Evolutionary conservation across 2,329 filamentous ascomycete genomes (phyloP), one percentile per base, ranked within the genome.

Genomic region (Fusarium sp.): DNA sequence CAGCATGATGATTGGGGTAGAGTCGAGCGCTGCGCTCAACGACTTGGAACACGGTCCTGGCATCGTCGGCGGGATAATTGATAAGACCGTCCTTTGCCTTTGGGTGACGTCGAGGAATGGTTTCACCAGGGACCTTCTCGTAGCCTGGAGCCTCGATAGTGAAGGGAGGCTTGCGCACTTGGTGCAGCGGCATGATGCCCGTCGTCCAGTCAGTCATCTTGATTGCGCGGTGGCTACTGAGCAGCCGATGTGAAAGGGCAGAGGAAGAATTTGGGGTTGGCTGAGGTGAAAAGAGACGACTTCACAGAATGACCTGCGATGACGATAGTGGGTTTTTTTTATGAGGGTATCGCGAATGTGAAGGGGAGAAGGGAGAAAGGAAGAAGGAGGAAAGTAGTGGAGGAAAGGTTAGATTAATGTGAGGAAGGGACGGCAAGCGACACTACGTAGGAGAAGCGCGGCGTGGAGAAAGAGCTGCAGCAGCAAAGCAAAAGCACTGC

Each of bases 31-130:
- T 88, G 68, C 87, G 84, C 71, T 84, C 84, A 70, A 96, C 80
- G 64, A 96, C 85, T 70, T 96, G 91, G 78, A 87, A 95, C 68
- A 92, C 84, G 50, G 92, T 97, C 66, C 83, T 79, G 73, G 94
- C 83, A 63, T 88, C 89, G 36, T 88, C 83, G 49, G 86, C 81
- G 4, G 91, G 91, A 9, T 80, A 84, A 50, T 82, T 80, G 61
- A 86, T 78, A 55, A 96, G 86, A 47, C 83, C 86, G 68, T 96
- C 83, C 74, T 90, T 91, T 62, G 89, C 86, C 56, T 82, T 80
- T 51, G 85, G 81, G 74, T 96, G 88, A 56, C 92, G 86, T 68
- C 91, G 89, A 35, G 93, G 92, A 65, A 92, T 88, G 45, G 93
- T 94, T 80, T 97, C 92, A 79, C 92, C 92, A 6, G 88, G 82